Evolutionary conservation across 2,329 filamentous ascomycete genomes (phyloP), one percentile per base, ranked within the genome.

Genomic region (Xylariaceae sp.): DNA sequence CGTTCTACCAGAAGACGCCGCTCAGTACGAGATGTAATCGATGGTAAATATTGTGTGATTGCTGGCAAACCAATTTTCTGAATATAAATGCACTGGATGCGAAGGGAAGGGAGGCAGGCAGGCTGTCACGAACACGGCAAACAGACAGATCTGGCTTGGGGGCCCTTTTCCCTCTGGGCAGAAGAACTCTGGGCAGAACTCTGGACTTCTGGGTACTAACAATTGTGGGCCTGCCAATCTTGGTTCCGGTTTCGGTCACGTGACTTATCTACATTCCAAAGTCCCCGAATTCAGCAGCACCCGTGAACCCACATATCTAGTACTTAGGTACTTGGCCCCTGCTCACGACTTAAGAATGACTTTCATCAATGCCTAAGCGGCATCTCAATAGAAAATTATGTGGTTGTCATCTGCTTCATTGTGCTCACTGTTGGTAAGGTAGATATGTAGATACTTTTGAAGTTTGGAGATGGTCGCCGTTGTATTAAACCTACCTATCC

Each of bases 61-160:
- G 28, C 33, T 31, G 16, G 43, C 46, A 44, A 34, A 24, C 11
- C 3, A 21, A 14, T 49, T 37, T 21, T 23, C 28, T 33, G 21
- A n/a, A 45, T 37, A 34, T 23, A 44, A 40, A 54, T 44, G 51
- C 28, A 39, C 31, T 28, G n/a, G 46, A 51, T 36, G 46, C 14
- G 48, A 40, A 47, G 40, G 53, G 51, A 56, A 53, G 57, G 57
- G 49, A 46, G 52, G 48, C 43, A 55, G 56, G 41, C 29, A 36
- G 49, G 33, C 46, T 55, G 49, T 55, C 46, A 51, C 46, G 54
- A 37, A 58, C 49, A 46, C 28, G 45, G 45, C 44, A 28, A 46
- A 26, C n/a, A 46, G 24, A 47, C 56, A 56, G 37, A 56, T 52
- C 21, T 59, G 56, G 52, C 37, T 53, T 58, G 55, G 55, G 55